phyloP scores from a whole-genome alignment of 2,329 filamentous ascomycete genomes.

The Purpureocillium lavendulum region DNA sequence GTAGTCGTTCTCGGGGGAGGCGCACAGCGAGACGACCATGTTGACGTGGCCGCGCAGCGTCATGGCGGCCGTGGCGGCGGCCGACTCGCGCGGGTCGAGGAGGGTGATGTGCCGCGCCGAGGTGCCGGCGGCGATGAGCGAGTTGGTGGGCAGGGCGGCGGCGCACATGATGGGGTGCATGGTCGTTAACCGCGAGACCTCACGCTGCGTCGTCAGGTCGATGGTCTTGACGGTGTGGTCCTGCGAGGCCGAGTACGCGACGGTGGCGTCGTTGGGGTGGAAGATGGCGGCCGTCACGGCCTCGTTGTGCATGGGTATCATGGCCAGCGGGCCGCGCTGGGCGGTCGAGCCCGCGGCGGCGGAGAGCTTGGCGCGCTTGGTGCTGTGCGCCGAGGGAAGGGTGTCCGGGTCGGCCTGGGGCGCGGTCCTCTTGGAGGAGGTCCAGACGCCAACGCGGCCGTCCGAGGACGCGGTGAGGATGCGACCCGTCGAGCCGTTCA shows the following conservation, averaged over 20 bases:
- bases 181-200: constrained; percentile 77
- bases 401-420: constrained; percentile 64
- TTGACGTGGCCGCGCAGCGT: constrained; percentile 88
- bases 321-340: constrained; percentile 72
- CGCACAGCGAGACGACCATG: constrained; percentile 44
- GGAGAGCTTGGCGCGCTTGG: constrained; percentile 69
- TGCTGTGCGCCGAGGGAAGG: constrained; percentile 56
- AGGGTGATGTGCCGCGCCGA: constrained; percentile 82
- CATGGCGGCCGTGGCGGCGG: constrained; percentile 71
- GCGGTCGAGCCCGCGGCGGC: constrained; percentile 32
- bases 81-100: constrained; percentile 79
- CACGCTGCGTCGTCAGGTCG: constrained; percentile 72
- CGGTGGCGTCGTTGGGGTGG: constrained; percentile 74
- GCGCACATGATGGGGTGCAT: constrained; percentile 77
- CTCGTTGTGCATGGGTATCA: constrained; percentile 64
- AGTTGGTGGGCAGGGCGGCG: constrained; percentile 60
- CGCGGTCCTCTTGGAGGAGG: constrained; percentile 65
- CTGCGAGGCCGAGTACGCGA: constrained; percentile 84
- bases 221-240: constrained; percentile 89
- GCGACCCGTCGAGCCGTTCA: constrained; percentile 64
- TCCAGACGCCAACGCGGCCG: constrained; percentile 82
- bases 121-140: constrained; percentile 63
- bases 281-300: constrained; percentile 76
- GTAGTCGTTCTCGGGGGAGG: constrained; percentile 59
- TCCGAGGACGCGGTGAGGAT: constrained; percentile 83